Percentiles rank a stretch among this genome's conserved stretches.
Evolutionary conservation across 139 green algal species (phyloP).

Genomic region (Closterium sp.): DNA sequence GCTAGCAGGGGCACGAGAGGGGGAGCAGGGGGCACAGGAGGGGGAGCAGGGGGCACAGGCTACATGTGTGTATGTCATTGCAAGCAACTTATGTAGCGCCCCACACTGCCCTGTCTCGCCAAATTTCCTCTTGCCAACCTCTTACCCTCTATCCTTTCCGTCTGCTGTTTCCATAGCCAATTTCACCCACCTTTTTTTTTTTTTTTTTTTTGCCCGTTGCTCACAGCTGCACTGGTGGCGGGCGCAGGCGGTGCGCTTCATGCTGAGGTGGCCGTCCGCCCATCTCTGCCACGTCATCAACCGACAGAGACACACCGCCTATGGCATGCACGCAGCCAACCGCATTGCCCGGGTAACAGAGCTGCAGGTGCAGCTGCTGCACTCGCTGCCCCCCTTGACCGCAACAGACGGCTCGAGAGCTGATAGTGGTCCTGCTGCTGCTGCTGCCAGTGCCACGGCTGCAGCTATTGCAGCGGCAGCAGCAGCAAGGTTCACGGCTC

Average conservation of each 20-base stretch:
- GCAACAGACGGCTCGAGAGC: background rate
- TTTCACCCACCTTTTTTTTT: too few relatives aligned
- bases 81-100: too few relatives aligned
- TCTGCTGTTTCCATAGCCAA: too few relatives aligned
- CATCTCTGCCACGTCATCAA: constrained; percentile 26
- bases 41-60: too few relatives aligned
- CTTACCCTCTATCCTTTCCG: too few relatives aligned
- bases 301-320: constrained; percentile 17
- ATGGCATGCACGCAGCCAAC: background rate
- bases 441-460: background rate
- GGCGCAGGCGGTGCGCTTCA: constrained; percentile 18
- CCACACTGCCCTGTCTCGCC: too few relatives aligned
- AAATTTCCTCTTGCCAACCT: too few relatives aligned
- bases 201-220: background rate
- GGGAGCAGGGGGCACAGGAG: too few relatives aligned
- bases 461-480: background rate
- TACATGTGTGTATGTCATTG: too few relatives aligned
- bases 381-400: background rate
- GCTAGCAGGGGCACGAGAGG: too few relatives aligned
- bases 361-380: background rate
- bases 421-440: background rate
- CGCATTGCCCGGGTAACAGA: background rate
- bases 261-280: constrained; percentile 23
- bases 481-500: background rate
- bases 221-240: constrained; percentile 23